Conservation (phyloP, 441 rosid genomes). For the Daphne laureola region DNA sequence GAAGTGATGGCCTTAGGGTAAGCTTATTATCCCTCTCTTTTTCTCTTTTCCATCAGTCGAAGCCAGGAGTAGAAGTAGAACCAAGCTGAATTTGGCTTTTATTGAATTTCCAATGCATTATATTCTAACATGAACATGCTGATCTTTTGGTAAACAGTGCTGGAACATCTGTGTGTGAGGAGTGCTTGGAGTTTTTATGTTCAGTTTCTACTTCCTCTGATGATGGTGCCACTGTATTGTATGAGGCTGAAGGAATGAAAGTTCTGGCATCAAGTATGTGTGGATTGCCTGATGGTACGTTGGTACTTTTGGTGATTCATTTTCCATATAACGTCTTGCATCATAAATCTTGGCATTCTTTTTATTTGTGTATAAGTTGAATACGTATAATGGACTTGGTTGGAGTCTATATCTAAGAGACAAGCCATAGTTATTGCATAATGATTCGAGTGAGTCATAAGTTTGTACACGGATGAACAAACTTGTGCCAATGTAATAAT, state of each 20-base stretch:
- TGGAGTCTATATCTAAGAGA: not conserved
- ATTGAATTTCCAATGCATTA: not conserved
- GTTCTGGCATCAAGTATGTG: constrained; percentile 60
- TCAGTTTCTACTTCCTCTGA: constrained; percentile 53
- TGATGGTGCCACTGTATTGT: constrained; percentile 40
- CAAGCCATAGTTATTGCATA: not conserved
- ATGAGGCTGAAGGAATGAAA: constrained; percentile 66
- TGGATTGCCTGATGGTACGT: constrained; percentile 60
- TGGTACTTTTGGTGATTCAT: not conserved
- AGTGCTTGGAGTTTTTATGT: constrained; percentile 71
- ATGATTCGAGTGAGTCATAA: no score
- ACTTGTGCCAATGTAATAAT: constrained; percentile 5
- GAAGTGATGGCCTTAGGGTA: constrained; percentile 53
- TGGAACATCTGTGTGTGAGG: constrained; percentile 39
- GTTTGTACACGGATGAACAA: constrained; percentile 2
- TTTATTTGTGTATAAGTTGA: not conserved
- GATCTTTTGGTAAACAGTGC: constrained; percentile 29
- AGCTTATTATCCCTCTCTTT: constrained; percentile 15
- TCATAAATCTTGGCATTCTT: not conserved
- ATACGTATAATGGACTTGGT: not conserved
- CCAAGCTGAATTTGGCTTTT: not conserved
- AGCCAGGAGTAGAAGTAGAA: constrained; percentile 1
- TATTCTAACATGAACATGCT: not conserved
- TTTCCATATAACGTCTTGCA: not conserved
- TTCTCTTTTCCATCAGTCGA: not conserved